These are phyloP conservation scores for Irpex rosettiformis DNA, from an alignment of 1,284 basidiomycete genomes.

Conservation along the genomic window DNA sequence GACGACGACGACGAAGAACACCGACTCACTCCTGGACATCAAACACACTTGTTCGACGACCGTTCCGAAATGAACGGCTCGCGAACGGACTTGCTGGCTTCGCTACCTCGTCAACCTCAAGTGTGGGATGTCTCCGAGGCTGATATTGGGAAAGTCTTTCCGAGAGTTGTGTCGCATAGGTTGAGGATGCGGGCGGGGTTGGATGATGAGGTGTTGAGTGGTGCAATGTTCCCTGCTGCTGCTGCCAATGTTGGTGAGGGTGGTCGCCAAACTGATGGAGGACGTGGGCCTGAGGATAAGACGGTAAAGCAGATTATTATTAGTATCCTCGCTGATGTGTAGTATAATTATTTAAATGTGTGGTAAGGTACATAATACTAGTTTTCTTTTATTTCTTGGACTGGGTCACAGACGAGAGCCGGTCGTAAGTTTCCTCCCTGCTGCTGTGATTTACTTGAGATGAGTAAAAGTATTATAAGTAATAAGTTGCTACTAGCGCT, in stretches of 20 bases:
- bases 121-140: slow-evolving; percentile 65
- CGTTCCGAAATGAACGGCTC: not conserved
- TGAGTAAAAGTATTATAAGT: no score
- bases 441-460: no score
- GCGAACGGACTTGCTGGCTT: slow-evolving; percentile 1
- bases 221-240: slow-evolving; percentile 46
- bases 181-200: slow-evolving; percentile 63
- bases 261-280: slow-evolving; percentile 4
- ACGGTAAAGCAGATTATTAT: slow-evolving; percentile 60
- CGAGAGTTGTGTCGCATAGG: slow-evolving; percentile 68
- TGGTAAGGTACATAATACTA: no score
- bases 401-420: no score
- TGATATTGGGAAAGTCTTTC: slow-evolving; percentile 66
- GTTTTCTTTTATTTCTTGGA: no score
- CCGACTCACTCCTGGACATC: not conserved
- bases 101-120: slow-evolving; percentile 15
- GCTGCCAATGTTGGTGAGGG: no score
- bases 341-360: slow-evolving; percentile 5
- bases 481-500: no score
- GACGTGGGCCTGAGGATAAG: slow-evolving; percentile 22
- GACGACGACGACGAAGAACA: not conserved
- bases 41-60: not conserved
- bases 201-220: slow-evolving; percentile 62
- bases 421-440: no score
- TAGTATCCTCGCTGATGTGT: slow-evolving; percentile 52